A percentile compares a stretch with the other conserved stretches of the same genome.
phyloP scores from a whole-genome alignment of 345 rosid genomes.

The Euphorbia tirucalli region DNA sequence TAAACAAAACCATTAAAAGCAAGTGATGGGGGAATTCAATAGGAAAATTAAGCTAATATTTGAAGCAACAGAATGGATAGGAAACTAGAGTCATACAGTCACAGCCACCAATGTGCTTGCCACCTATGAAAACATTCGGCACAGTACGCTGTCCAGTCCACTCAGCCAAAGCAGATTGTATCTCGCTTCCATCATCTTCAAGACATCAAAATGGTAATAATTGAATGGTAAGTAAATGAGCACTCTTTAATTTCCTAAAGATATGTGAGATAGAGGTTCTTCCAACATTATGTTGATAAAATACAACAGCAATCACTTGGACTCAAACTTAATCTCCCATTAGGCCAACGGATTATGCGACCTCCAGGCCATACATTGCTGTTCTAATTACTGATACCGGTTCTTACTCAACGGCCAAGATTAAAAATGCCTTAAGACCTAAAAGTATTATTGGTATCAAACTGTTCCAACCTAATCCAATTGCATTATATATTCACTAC shows the following conservation, averaged over 20 bases:
- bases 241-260: neutral
- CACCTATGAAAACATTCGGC: conserved; percentile 73
- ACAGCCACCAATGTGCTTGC: conserved; percentile 85
- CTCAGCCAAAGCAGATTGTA: conserved; percentile 59
- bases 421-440: too few species aligned
- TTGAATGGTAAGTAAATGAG: neutral
- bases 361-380: neutral
- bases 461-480: neutral
- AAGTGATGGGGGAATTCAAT: neutral
- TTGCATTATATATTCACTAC: neutral
- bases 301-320: neutral
- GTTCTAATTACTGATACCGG: neutral
- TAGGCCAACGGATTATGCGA: neutral
- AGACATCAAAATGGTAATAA: neutral
- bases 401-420: neutral
- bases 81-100: conserved; percentile 40
- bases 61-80: neutral
- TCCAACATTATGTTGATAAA: neutral
- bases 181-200: conserved; percentile 61
- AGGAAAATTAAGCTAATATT: neutral
- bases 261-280: neutral
- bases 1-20: neutral
- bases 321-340: neutral
- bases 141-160: conserved; percentile 73
- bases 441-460: neutral